A percentile compares a stretch with the other conserved stretches of the same genome.
Conservation (phyloP, 345 rosid species). For the Dovyalis caffra region DNA sequence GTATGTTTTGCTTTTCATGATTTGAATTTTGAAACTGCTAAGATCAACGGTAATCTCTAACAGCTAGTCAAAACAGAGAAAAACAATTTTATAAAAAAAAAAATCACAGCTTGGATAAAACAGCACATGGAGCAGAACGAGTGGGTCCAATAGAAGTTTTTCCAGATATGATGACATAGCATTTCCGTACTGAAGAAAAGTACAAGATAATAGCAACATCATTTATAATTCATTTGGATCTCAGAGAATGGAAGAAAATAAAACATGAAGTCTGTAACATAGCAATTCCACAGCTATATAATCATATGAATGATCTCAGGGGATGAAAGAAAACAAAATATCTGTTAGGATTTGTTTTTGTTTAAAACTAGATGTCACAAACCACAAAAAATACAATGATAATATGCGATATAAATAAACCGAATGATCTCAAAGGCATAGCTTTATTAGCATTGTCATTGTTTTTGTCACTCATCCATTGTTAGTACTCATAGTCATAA, state of each 20-base stretch:
- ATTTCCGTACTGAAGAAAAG: no score
- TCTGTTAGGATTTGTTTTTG: no score
- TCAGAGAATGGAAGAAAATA: not conserved
- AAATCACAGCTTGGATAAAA: not conserved
- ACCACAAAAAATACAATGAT: no score
- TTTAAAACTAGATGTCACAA: no score
- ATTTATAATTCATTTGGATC: not conserved
- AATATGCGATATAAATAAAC: no score
- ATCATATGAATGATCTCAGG: not conserved
- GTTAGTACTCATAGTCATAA: no score
- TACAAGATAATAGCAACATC: not conserved
- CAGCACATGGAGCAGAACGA: not conserved
- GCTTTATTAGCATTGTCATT: no score
- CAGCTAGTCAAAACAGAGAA: conserved; percentile 44
- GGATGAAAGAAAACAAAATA: no score
- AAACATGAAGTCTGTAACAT: not conserved
- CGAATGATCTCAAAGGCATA: no score
- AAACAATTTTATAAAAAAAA: not conserved
- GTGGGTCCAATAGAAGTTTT: no score
- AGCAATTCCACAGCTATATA: not conserved
- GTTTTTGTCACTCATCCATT: no score
- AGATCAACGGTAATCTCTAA: conserved; percentile 96
- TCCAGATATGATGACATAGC: not conserved
- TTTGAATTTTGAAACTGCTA: conserved; percentile 95
- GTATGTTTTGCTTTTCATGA: conserved; percentile 90